Evolutionary conservation across 805 yeast species (phyloP), one percentile per base, ranked within the genome.

Genomic region (Phaffomyces opuntiae): DNA sequence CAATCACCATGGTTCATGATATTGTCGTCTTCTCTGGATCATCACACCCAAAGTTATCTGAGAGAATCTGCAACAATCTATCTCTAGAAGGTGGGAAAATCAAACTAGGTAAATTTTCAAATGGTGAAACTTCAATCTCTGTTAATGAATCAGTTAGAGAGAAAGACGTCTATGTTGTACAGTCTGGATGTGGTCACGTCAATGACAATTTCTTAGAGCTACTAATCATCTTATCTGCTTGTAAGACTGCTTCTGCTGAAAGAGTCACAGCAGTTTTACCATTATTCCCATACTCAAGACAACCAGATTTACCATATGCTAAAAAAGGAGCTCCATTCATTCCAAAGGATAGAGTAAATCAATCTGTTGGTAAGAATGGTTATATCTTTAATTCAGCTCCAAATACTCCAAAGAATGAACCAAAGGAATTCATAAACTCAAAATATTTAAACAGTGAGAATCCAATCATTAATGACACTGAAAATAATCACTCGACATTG

Each of bases 171-270:
- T 93, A 84, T 87, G 89, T 88, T 53, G 83, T 91, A 51, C 96
- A 90, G 62, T 80, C 89, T 14, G 95, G 96, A 2, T 84, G 95
- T 26, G 84, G 90, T 11, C 76, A 83, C 42, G 66, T 80, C 47
- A 93, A 93, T 61, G 99, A 93, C 60, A 91, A 87, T 61, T 87
- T 93, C 49, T 87, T 93, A 95, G 99, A 93, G 68, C 71, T 93
- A 53, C 72, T 93, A 60, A 91, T 95, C 51, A 76, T 93, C 56
- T 85, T 93, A 37, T 81, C 93, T 39, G 99, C 98, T 44, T 91
- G 98, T 67, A 83, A 91, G 56, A 96, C 97, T 44, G 99, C 99
- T 3, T 86, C 96, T 19, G 99, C 99, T 21, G 84, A 87, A 54
- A 87, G 88, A 62, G 90, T 93, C 62, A 93, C 77, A 21, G 97